Evolutionary conservation across 2,329 filamentous ascomycete species (phyloP), one percentile per base, ranked within the genome.

Genomic region (Diaporthe caulivora): DNA sequence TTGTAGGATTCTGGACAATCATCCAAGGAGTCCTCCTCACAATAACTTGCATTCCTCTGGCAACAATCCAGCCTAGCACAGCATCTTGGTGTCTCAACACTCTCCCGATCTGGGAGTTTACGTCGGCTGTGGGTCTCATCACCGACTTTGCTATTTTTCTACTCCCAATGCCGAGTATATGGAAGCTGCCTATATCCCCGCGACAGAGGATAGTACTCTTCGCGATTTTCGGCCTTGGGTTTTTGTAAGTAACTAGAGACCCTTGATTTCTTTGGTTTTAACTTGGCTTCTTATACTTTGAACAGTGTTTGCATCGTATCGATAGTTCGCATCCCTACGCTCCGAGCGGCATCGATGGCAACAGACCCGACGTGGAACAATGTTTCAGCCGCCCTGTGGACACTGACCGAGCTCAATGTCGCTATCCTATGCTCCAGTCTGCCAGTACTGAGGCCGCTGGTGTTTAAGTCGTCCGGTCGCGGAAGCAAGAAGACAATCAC

Each of bases 221-320:
- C 13, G 76, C 75, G 18, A 78, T 81, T 47, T 81, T 81, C 53
- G 77, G 78, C 40, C 77, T 81, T 13, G 80, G 80, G 8, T 81
- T 81, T 74, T 79, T 80, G 79, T 81, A 71, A 76, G 78, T 79
- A 15, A 11, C 34, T 34, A 17, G 31, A 21, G 13, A 26, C 15
- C n/a, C 8, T 9, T 55, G 53, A 1, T 1, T 31, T 34, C 5
- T 60, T 7, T 24, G 2, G 2, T 29, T 31, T 34, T 1, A 21
- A 5, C 15, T 1, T 37, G 18, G 37, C 2, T 18, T 65, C 60
- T 51, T 6, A 65, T 37, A 34, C 34, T 21, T 24, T 49, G 29
- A 31, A 34, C 31, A 82, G 81, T 72, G 78, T 80, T 17, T 80
- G 80, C 72, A 78, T 81, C 58, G 79, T 82, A 51, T 82, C 81